Percentiles rank a stretch among this genome's conserved stretches.
phyloP scores from a whole-genome alignment of 371 early-diverging fungal species.

The Mucor lusitanicus region DNA sequence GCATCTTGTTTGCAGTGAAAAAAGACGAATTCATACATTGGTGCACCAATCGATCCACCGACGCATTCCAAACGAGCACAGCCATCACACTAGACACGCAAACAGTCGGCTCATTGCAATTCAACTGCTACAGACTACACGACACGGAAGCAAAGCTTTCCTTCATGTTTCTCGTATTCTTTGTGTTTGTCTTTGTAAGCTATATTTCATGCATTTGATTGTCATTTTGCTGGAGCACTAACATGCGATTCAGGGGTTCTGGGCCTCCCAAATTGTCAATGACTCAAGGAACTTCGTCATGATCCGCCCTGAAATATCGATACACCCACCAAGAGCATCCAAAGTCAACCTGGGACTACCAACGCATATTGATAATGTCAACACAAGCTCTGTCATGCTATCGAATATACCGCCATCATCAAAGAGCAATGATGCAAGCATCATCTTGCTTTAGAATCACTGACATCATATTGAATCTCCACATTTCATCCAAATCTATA shows the following conservation, averaged over 20 bases:
- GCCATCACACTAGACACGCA: not conserved
- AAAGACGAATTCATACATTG: not conserved
- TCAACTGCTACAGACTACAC: constrained; percentile 8
- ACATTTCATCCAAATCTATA: not conserved
- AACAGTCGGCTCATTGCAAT: not conserved
- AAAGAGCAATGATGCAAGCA: not conserved
- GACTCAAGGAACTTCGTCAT: not conserved
- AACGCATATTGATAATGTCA: not conserved
- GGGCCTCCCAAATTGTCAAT: constrained; percentile 5
- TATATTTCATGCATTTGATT: not conserved
- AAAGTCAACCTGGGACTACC: not conserved
- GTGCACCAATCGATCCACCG: not conserved
- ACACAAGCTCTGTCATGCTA: not conserved
- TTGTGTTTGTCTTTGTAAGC: constrained; percentile 15
- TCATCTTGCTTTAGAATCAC: not conserved
- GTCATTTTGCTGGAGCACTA: not conserved
- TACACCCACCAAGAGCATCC: not conserved
- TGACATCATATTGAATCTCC: not conserved
- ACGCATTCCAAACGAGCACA: not conserved
- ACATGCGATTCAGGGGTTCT: not conserved
- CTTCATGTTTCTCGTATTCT: not conserved
- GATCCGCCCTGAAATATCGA: not conserved
- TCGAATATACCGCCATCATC: not conserved
- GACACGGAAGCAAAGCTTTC: constrained; percentile 6
- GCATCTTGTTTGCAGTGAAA: constrained; percentile 2